A percentile compares a stretch with the other conserved stretches of the same genome.
phyloP scores from a whole-genome alignment of 192 early-diverging fungal genomes.

The Jimgerdemannia flammicorona region DNA sequence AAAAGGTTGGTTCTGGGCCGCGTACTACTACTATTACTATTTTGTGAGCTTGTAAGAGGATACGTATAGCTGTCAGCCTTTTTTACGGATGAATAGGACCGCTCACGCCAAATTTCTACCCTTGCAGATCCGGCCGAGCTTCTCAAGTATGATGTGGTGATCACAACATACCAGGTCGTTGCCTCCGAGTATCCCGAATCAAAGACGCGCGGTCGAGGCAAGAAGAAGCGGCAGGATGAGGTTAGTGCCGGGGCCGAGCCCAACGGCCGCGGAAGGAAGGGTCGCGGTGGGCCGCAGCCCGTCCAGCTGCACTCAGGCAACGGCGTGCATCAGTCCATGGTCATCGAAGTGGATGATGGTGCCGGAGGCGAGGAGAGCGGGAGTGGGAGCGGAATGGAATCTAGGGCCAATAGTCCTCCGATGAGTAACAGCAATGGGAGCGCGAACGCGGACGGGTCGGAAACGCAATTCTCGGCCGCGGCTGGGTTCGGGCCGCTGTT shows the following conservation, averaged over 20 bases:
- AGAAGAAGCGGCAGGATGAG: constrained; percentile 9
- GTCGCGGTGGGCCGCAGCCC: not conserved
- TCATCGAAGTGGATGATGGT: not conserved
- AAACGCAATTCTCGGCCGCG: not conserved
- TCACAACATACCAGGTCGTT: constrained; percentile 36
- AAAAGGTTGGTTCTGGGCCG: not conserved
- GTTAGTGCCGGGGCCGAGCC: not conserved
- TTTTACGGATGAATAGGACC: not conserved
- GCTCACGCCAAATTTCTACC: not conserved
- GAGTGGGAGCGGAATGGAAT: not conserved
- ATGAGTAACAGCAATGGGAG: not conserved
- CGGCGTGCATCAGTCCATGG: not conserved
- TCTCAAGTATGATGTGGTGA: constrained; percentile 33
- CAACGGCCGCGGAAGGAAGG: not conserved
- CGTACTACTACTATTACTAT: not conserved
- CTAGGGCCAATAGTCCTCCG: not conserved
- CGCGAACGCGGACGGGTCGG: not conserved
- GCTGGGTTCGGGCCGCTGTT: constrained; percentile 32
- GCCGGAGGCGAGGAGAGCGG: not conserved
- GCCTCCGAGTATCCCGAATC: constrained; percentile 19
- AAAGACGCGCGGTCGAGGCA: constrained; percentile 11
- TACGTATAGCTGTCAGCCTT: not conserved
- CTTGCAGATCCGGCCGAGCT: constrained; percentile 9
- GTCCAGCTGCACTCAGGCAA: not conserved
- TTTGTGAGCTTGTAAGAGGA: not conserved